Conservation (phyloP, 257 asterid genomes). For the Capsicum baccatum region DNA sequence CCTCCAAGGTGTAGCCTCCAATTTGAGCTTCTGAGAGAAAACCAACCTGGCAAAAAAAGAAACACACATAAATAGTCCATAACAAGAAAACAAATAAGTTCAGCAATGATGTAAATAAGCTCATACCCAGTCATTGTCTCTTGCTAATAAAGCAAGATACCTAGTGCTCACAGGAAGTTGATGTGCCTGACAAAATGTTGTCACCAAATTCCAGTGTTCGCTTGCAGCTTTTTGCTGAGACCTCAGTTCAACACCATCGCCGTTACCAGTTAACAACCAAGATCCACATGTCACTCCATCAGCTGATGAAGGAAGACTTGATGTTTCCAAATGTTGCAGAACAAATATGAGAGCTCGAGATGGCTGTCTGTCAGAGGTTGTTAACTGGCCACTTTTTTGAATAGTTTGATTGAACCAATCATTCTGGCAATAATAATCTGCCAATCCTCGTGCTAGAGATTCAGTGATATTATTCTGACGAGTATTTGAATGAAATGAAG, state of each 20-base stretch:
- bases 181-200: conserved; percentile 88
- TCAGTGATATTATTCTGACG: conserved; percentile 66
- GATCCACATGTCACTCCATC: conserved; percentile 83
- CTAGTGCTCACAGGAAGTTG: conserved; percentile 84
- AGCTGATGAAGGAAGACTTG: conserved; percentile 74
- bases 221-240: conserved; percentile 90
- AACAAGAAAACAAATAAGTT: not conserved
- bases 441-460: conserved; percentile 91
- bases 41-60: conserved; percentile 70
- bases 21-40: conserved; percentile 92
- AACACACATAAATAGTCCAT: conserved; percentile 29
- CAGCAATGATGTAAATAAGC: conserved; percentile 26
- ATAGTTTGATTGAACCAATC: conserved; percentile 51
- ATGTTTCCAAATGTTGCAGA: conserved; percentile 91
- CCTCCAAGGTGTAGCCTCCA: conserved; percentile 86
- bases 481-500: conserved; percentile 60
- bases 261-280: conserved; percentile 85
- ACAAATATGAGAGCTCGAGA: conserved; percentile 82
- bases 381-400: conserved; percentile 50
- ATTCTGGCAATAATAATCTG: conserved; percentile 82
- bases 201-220: conserved; percentile 90
- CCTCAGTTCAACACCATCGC: conserved; percentile 87
- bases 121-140: conserved; percentile 97
- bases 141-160: conserved; percentile 88
- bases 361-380: conserved; percentile 50